These are phyloP conservation scores for Silene conica DNA, from an alignment of 148 eudicot species.

Conservation along the genomic window DNA sequence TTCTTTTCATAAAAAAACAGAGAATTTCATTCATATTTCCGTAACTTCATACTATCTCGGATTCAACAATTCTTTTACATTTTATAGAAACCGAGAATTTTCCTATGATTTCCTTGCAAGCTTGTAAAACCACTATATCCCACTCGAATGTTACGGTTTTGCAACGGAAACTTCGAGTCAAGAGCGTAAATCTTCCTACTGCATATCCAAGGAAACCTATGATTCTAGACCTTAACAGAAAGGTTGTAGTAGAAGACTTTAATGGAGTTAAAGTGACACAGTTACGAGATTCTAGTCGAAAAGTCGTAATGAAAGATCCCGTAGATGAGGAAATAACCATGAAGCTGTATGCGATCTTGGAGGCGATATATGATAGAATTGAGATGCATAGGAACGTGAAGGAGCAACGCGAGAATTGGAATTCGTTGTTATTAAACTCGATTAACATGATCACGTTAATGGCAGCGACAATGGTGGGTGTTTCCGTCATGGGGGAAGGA, in stretches of 20 bases:
- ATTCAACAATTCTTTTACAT: too few relatives aligned
- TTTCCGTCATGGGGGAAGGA: slow-evolving; percentile 22
- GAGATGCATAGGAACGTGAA: slow-evolving; percentile 63
- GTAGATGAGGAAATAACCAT: background rate
- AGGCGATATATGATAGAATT: slow-evolving; percentile 47
- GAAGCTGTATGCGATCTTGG: slow-evolving; percentile 46
- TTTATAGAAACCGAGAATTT: too few relatives aligned
- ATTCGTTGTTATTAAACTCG: slow-evolving; percentile 52
- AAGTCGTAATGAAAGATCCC: background rate
- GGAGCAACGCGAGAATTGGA: slow-evolving; percentile 60
- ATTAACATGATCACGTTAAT: slow-evolving; percentile 56
- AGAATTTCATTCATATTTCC: background rate
- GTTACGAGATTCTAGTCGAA: background rate
- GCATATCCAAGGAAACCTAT: too few relatives aligned
- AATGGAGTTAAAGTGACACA: background rate
- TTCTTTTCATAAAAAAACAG: slow-evolving; percentile 1
- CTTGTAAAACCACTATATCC: background rate
- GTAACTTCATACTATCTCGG: too few relatives aligned
- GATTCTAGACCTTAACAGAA: slow-evolving; percentile 9
- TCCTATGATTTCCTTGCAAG: slow-evolving; percentile 19
- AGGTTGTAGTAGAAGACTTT: background rate
- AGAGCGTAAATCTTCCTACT: background rate
- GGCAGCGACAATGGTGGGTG: slow-evolving; percentile 46
- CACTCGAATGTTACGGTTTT: background rate
- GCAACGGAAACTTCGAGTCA: slow-evolving; percentile 7